Conservation (phyloP, 2,329 filamentous ascomycete species). For the Colletotrichum musae region DNA sequence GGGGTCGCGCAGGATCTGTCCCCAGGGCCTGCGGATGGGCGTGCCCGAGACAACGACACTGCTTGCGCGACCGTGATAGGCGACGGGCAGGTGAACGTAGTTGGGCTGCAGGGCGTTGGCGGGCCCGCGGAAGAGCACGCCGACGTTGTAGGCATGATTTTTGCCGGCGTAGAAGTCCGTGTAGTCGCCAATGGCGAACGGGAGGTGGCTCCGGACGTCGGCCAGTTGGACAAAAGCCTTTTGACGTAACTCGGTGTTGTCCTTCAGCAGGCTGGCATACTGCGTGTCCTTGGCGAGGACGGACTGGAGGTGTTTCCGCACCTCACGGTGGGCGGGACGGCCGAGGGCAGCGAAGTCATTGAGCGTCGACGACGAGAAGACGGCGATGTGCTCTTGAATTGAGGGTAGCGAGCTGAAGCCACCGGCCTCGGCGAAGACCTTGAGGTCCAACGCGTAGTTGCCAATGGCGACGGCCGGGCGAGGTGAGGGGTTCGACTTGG, state of each 20-base stretch:
- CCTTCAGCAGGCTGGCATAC: slow-evolving; percentile 50
- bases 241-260: slow-evolving; percentile 52
- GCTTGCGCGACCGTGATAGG: slow-evolving; percentile 84
- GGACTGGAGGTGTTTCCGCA: slow-evolving; percentile 79
- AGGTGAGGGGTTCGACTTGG: slow-evolving; percentile 66
- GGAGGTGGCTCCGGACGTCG: slow-evolving; percentile 77
- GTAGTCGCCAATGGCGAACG: slow-evolving; percentile 85
- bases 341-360: slow-evolving; percentile 82
- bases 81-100: slow-evolving; percentile 85
- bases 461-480: slow-evolving; percentile 82
- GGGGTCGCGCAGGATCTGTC: slow-evolving; percentile 73
- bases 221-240: slow-evolving; percentile 48
- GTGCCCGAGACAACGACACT: slow-evolving; percentile 83
- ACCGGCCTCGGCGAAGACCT: slow-evolving; percentile 65
- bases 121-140: slow-evolving; percentile 80
- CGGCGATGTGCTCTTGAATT: slow-evolving; percentile 44
- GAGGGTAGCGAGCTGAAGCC: slow-evolving; percentile 55
- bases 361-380: slow-evolving; percentile 66
- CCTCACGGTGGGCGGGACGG: slow-evolving; percentile 76
- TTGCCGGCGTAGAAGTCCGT: slow-evolving; percentile 88
- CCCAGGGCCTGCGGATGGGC: slow-evolving; percentile 78
- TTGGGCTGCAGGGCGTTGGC: slow-evolving; percentile 84
- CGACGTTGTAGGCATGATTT: slow-evolving; percentile 81
- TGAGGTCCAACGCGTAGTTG: slow-evolving; percentile 78
- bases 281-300: slow-evolving; percentile 69